Evolutionary conservation across 768 basidiomycete genomes (phyloP).

Genomic region (Xerocomus brunneocitrinus): DNA sequence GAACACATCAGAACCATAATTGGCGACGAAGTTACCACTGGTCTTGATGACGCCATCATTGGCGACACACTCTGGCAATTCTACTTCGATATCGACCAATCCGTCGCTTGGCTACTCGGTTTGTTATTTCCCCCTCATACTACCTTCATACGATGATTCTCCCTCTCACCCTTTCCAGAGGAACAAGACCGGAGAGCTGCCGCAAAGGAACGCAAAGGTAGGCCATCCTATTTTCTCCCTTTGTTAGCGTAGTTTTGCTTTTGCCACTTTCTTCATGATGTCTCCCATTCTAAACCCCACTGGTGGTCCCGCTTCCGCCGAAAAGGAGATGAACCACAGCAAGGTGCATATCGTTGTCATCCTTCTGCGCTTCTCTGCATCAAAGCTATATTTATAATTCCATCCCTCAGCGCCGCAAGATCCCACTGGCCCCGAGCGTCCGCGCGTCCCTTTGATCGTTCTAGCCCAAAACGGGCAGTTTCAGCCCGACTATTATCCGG

Average conservation of each 20-base stretch:
- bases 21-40: conserved; percentile 60
- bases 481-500: conserved; percentile 27
- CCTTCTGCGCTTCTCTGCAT: conserved; percentile 20
- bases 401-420: conserved; percentile 17
- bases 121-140: conserved; percentile 23
- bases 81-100: conserved; percentile 79
- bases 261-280: conserved; percentile 31
- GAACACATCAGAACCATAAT: conserved; percentile 64
- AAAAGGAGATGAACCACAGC: conserved; percentile 38
- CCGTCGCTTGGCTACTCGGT: conserved; percentile 74
- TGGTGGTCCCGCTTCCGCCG: conserved; percentile 35
- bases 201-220: conserved; percentile 81
- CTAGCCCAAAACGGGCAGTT: conserved; percentile 51
- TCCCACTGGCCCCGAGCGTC: conserved; percentile 30
- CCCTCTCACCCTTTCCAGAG: conserved; percentile 38
- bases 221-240: conserved; percentile 37
- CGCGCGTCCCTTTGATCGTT: conserved; percentile 57
- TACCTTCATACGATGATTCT: background rate
- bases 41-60: conserved; percentile 70
- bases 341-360: conserved; percentile 51
- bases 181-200: conserved; percentile 60
- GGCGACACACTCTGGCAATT: conserved; percentile 81
- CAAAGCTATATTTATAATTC: conserved; percentile 17
- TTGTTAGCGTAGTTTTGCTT: conserved; percentile 35
- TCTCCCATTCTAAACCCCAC: conserved; percentile 27